Evolutionary conservation across 1,139 yeast species (phyloP), one percentile per base, ranked within the genome.

Genomic region (Suhomyces anneliseae): DNA sequence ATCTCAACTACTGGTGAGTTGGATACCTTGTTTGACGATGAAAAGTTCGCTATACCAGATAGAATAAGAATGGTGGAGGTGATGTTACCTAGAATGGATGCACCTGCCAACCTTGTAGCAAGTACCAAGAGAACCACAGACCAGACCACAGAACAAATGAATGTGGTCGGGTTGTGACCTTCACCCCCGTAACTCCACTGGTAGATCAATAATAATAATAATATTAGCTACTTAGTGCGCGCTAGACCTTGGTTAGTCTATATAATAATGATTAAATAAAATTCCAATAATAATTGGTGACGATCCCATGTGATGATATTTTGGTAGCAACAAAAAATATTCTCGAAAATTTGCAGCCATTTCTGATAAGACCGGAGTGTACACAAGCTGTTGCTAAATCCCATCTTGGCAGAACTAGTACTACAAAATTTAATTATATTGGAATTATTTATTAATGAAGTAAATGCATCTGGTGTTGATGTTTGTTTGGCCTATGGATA

Each of bases 111-210:
- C 41, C 49, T 52, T 43, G 76, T 79, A 56, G 77, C 76, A 65
- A 95, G 87, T 74, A 95, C 93, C 44, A 81, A 86, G 69, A 74
- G 87, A 64, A 82, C n/a, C 7, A 29, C 32, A 6, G 32, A 6
- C 9, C 32, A 29, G 7, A 11, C 24, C 6, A 19, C 95, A 40
- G 93, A 89, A 56, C 70, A 78, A 61, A 78, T 81, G 55, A 88
- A 88, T 65, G 36, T n/a, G 12, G 36, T 34, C 9, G 32, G 32
- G 4, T 29, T 29, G 32, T 29, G 7, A 29, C 24, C 24, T 19
- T 19, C 19, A 19, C 3, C 24, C 24, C 6, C 4, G 24, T 19
- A 19, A 19, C 6, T 19, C 6, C 6, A 19, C 24, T 19, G 24
- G 24, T 6, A 19, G 7, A 10, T 7, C 11, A 31, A 31, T 14